Conservation (phyloP, 2,329 filamentous ascomycete genomes). For the Claviceps sp. region DNA sequence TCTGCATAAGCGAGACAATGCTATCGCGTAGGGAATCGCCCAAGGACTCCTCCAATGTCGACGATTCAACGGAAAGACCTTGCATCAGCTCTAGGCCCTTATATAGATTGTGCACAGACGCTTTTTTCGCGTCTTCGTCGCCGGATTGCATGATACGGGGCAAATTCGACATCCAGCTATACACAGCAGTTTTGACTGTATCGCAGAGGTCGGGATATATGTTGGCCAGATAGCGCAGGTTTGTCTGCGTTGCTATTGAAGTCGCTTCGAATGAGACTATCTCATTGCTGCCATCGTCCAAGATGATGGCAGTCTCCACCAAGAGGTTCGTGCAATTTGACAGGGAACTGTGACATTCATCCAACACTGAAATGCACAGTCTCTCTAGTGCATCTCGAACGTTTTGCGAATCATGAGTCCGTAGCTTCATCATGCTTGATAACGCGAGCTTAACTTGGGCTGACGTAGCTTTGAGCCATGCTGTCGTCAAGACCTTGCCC, state of each 20-base stretch:
- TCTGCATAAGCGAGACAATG: constrained; percentile 32
- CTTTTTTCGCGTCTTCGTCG: constrained; percentile 65
- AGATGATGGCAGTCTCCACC: constrained; percentile 66
- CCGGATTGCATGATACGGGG: constrained; percentile 71
- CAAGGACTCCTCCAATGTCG: constrained; percentile 53
- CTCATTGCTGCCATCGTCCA: constrained; percentile 39
- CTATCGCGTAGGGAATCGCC: constrained; percentile 62
- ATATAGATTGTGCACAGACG: constrained; percentile 62
- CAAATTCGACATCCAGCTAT: constrained; percentile 70
- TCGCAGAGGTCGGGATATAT: constrained; percentile 50
- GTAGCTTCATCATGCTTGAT: constrained; percentile 61
- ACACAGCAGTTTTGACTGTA: constrained; percentile 54
- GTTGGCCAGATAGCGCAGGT: constrained; percentile 46
- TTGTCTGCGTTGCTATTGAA: constrained; percentile 28
- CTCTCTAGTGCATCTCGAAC: constrained; percentile 54
- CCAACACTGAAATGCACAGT: constrained; percentile 62
- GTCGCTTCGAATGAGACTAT: constrained; percentile 10
- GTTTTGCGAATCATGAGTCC: constrained; percentile 54
- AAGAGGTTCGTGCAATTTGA: constrained; percentile 55
- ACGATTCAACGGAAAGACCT: constrained; percentile 48
- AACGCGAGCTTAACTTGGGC: constrained; percentile 75
- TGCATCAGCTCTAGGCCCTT: constrained; percentile 56
- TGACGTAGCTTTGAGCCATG: constrained; percentile 71
- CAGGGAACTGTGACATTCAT: constrained; percentile 65
- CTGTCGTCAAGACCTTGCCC: constrained; percentile 27